Base-by-base conservation (phyloP, 1,139 yeast genomes). In the Blastobotrys ciferrii region DNA sequence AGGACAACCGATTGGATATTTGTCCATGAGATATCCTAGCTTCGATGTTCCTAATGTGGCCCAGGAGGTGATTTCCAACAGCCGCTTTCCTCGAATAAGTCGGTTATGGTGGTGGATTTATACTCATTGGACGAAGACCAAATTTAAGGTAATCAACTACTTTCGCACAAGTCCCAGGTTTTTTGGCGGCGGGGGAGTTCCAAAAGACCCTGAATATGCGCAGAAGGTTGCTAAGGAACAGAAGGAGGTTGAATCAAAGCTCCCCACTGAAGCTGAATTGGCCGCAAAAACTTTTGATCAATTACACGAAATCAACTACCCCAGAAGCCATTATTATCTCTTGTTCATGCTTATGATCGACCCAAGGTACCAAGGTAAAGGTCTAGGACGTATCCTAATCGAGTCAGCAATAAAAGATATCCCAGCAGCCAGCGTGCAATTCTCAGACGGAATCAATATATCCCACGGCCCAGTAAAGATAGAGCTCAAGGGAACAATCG, bases 341-440 rank as follows among this genome's bases (percentile, higher is more conserved):
- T 13, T 36, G 28, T 23, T 18, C 19, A 17, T 36, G 13, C 28
- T 36, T 11, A 36, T 36, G 40, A 13, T 36, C 12, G 40, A 36
- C 17, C 40, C 40, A 18, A 7, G 12, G 19, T 36, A 36, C 14
- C 40, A 36, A n/a, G n/a, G 40, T 9, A 36, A 18, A 19, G 13
- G 28, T 3, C 14, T 36, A 17, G 40, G 40, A 9, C 18, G 6
- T 3, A 7, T 5, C 28, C 18, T 15, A 6, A 11, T 36, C 6
- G 28, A 18, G 6, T 23, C 25, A n/a, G 40, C 19, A 5, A 11
- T 36, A 3, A 3, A 9, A 9, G 13, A 36, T 36, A 18, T 19
- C n/a, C 25, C 40, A 5, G 3, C 14, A 6, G 12, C 11, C 14
- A n/a, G 9, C 4, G 14, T 36, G n/a, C n/a, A 36, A 15, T 36